Conservation (phyloP, 2,329 filamentous ascomycete species). For the Lecanicillium sp. region DNA sequence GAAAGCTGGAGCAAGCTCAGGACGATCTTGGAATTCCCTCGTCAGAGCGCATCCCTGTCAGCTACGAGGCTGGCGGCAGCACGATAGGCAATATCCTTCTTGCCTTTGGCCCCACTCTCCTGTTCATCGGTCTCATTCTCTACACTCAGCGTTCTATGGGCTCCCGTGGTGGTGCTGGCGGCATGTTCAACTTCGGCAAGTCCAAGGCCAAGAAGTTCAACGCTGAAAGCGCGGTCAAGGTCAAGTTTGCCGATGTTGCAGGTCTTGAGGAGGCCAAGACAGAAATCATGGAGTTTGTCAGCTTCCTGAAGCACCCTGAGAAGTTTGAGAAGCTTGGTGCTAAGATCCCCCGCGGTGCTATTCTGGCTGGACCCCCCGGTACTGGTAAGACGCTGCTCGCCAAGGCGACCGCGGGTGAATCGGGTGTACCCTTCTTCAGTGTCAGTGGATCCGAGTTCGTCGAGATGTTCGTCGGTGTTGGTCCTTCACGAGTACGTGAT, state of each 20-base stretch:
- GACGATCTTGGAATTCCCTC: slow-evolving; percentile 78
- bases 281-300: slow-evolving; percentile 99
- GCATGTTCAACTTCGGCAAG: slow-evolving; percentile 93
- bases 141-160: slow-evolving; percentile 73
- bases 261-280: slow-evolving; percentile 97
- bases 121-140: slow-evolving; percentile 77
- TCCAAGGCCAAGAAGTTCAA: slow-evolving; percentile 97
- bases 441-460: slow-evolving; percentile 98
- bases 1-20: slow-evolving; percentile 81
- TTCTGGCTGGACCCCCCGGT: slow-evolving; percentile 93
- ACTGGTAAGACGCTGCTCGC: slow-evolving; percentile 97
- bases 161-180: slow-evolving; percentile 58
- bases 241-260: slow-evolving; percentile 94
- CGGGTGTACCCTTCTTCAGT: slow-evolving; percentile 94
- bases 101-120: slow-evolving; percentile 75
- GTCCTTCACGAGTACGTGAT: slow-evolving; percentile 89
- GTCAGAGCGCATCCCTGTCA: slow-evolving; percentile 86
- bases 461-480: slow-evolving; percentile 99
- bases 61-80: slow-evolving; percentile 74
- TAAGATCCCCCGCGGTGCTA: slow-evolving; percentile 95
- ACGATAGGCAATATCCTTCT: slow-evolving; percentile 67
- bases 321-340: slow-evolving; percentile 90
- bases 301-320: slow-evolving; percentile 89
- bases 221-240: slow-evolving; percentile 91
- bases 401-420: slow-evolving; percentile 96